These are phyloP conservation scores for Huntiella omanensis DNA, from an alignment of 2,329 filamentous ascomycete genomes.

Conservation along the genomic window DNA sequence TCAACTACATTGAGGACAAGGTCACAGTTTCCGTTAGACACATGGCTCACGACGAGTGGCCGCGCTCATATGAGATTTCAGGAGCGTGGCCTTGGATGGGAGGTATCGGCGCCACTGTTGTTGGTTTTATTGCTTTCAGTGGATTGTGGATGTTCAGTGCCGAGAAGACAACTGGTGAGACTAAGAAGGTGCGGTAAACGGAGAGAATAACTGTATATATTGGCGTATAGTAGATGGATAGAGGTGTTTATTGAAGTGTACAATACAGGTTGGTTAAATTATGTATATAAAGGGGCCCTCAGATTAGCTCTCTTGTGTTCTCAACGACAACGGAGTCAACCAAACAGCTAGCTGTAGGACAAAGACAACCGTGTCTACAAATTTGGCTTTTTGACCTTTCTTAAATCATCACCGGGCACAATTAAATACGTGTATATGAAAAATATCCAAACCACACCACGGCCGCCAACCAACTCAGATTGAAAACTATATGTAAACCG, in stretches of 20 bases:
- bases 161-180: constrained; percentile 20
- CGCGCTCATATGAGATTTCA: constrained; percentile 72
- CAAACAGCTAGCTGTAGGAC: neutral
- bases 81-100: constrained; percentile 90
- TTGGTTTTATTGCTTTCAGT: constrained; percentile 71
- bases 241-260: constrained; percentile 6
- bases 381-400: constrained; percentile 37
- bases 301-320: constrained; percentile 39
- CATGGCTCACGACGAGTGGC: constrained; percentile 94
- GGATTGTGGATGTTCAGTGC: constrained; percentile 66
- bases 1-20: constrained; percentile 84
- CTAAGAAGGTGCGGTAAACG: constrained; percentile 30
- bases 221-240: neutral
- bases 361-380: constrained; percentile 24
- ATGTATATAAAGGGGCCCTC: constrained; percentile 22
- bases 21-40: constrained; percentile 84
- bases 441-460: too few relatives aligned
- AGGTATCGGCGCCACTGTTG: constrained; percentile 67
- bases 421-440: neutral
- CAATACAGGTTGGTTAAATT: constrained; percentile 1
- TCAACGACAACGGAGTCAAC: constrained; percentile 20
- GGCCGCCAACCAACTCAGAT: constrained; percentile 26
- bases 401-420: constrained; percentile 29
- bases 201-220: neutral
- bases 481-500: constrained; percentile 29